These are phyloP conservation scores for Dictyostelium capitatum DNA, from an alignment of 78 protist genomes.

Conservation along the genomic window DNA sequence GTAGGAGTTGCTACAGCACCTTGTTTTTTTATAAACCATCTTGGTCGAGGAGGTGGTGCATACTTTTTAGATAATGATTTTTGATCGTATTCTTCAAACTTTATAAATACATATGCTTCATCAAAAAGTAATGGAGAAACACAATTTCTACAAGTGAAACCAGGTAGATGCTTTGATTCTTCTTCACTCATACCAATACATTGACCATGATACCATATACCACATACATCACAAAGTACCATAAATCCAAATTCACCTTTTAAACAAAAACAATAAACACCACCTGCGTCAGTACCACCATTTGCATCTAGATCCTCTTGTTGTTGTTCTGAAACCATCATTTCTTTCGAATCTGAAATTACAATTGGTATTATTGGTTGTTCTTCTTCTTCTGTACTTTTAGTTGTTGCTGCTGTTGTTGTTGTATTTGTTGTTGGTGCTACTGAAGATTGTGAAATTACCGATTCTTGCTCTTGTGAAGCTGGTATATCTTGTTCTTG, in stretches of 20 bases:
- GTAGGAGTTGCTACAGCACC: too few relatives aligned
- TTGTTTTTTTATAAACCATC: too few relatives aligned
- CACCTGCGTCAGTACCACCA: too few relatives aligned
- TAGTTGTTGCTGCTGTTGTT: not conserved
- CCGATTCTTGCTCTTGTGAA: too few relatives aligned
- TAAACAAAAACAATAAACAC: slow-evolving; percentile 25
- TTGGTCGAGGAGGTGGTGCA: not conserved
- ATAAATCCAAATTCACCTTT: not conserved
- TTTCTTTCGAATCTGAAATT: not conserved
- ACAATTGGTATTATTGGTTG: too few relatives aligned
- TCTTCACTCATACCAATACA: slow-evolving; percentile 68
- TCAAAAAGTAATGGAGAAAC: not conserved
- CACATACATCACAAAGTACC: slow-evolving; percentile 58
- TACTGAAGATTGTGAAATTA: not conserved
- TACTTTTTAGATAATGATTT: not conserved
- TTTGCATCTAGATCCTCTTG: not conserved
- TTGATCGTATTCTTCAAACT: not conserved
- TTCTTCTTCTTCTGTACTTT: not conserved
- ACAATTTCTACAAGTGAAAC: slow-evolving; percentile 31
- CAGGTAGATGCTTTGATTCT: not conserved
- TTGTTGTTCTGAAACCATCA: not conserved
- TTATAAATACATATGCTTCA: not conserved
- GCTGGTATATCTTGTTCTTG: too few relatives aligned
- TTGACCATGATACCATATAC: slow-evolving; percentile 72
- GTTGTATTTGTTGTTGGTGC: not conserved